Evolutionary conservation across 78 protist species (phyloP).

Genomic region (Dictyostelium capitatum): DNA sequence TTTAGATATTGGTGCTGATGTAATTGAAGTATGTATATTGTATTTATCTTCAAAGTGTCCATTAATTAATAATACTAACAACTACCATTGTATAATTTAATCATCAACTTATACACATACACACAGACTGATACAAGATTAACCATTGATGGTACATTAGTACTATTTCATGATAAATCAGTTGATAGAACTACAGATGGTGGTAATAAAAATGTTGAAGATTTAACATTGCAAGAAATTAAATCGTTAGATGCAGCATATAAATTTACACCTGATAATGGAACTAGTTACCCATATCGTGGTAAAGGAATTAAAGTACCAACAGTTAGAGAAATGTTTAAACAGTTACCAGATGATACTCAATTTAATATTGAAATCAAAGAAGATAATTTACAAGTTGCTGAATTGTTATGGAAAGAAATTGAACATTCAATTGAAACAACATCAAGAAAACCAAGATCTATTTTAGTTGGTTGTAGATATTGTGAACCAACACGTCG

Average conservation of each 20-base stretch:
- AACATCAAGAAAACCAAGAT: conserved; percentile 1
- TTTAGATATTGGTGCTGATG: conserved; percentile 61
- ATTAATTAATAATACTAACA: too few species aligned
- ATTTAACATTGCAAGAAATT: conserved; percentile 3
- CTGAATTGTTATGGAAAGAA: conserved; percentile 38
- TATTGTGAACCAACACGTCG: conserved; percentile 32
- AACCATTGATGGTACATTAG: conserved; percentile 42
- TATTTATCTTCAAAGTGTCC: too few species aligned
- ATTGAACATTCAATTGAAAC: conserved; percentile 1
- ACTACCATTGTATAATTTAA: too few species aligned
- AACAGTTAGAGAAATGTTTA: conserved; percentile 16
- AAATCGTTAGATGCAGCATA: conserved; percentile 20
- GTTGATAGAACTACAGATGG: conserved; percentile 37
- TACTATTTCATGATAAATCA: conserved; percentile 48
- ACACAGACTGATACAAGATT: conserved; percentile 34
- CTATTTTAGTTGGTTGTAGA: conserved; percentile 33
- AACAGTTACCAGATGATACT: not conserved
- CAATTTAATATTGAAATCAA: conserved; percentile 63
- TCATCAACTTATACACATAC: too few species aligned
- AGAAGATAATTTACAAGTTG: conserved; percentile 19
- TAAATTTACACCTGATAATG: conserved; percentile 61
- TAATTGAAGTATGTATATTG: conserved; percentile 18
- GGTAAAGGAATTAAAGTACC: conserved; percentile 33
- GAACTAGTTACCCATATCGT: conserved; percentile 49
- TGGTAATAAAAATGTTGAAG: conserved; percentile 17